Base-by-base conservation (phyloP, 2,329 filamentous ascomycete genomes). In the Aspergillus ochraceus region DNA sequence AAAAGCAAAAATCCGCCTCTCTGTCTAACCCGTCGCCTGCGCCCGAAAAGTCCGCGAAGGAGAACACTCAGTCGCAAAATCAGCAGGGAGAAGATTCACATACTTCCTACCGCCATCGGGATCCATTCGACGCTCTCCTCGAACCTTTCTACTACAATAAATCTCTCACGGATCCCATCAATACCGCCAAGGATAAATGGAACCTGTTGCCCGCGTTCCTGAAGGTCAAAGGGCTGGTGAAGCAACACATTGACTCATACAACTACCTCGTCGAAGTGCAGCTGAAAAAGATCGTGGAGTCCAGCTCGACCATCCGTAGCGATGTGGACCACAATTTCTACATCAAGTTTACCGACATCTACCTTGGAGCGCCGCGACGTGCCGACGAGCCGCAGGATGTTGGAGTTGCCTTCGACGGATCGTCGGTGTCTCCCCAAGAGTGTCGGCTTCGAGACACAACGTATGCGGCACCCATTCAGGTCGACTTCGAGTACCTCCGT, bases 181-280 rank as follows among this genome's bases (percentile, higher is more conserved):
- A 88, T 61, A 90, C 88, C 1, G 87, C 86, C 29, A 80, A 78
- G 71, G 95, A 99, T 80, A 99, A 99, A 83, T 97, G 94, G 86
- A 97, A 98, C 75, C 83, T 99, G 47, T 80, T 99, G 29, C 96
- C 95, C 0, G 95, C 95, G n/a, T 99, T 99, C 76, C 81, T 99
- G 60, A 97, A 97, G 77, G 93, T 97, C 70, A 99, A 99, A 78
- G 93, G 93, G 59, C 82, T 97, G 59, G 93, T 97, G 55, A 97
- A 97, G 77, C 94, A 98, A 81, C 93, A 97, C 76, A 94, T 97
- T 72, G 96, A 99, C 80, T 98, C 95, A 24, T 99, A 96, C 83
- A 97, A 99, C 79, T 97, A 95, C 79, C 98, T 99, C 70, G 90
- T 97, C 66, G 92, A 99, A 68, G 90, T 96, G 58, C 93, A 98